Evolutionary conservation across 2,329 filamentous ascomycete species (phyloP).

Genomic region (Hymenoscyphus albidus): DNA sequence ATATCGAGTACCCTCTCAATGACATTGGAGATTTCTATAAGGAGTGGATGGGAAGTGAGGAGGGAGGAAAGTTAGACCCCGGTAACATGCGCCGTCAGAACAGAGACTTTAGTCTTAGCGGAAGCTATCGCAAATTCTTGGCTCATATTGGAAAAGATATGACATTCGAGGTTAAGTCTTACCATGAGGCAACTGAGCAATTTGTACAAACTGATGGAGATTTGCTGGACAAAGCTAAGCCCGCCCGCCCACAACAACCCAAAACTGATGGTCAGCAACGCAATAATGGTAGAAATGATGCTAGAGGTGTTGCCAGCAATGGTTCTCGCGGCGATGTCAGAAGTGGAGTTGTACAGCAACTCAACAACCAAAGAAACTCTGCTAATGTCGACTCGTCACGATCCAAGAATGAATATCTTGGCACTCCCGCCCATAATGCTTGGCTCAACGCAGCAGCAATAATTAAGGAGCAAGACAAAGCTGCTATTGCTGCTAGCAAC

Average conservation of each 20-base stretch:
- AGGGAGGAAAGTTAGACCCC: constrained; percentile 76
- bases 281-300: background rate
- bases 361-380: background rate
- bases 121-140: constrained; percentile 82
- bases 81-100: constrained; percentile 81
- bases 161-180: constrained; percentile 65
- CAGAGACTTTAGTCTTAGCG: constrained; percentile 83
- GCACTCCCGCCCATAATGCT: constrained; percentile 21
- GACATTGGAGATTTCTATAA: constrained; percentile 79
- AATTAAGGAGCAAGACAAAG: constrained; percentile 29
- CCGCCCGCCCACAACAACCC: background rate
- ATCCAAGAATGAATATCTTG: background rate
- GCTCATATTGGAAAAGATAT: constrained; percentile 61
- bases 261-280: background rate
- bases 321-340: background rate
- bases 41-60: constrained; percentile 76
- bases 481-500: constrained; percentile 20
- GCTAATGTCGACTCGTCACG: background rate
- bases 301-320: background rate
- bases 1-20: constrained; percentile 82
- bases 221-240: constrained; percentile 24
- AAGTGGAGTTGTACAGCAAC: background rate
- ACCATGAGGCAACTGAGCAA: constrained; percentile 70
- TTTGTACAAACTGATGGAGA: constrained; percentile 87
- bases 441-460: constrained; percentile 26